Percentiles rank a stretch among this genome's conserved stretches.
Evolutionary conservation across 2,329 filamentous ascomycete species (phyloP).

Genomic region (Colletotrichum echinochloae): DNA sequence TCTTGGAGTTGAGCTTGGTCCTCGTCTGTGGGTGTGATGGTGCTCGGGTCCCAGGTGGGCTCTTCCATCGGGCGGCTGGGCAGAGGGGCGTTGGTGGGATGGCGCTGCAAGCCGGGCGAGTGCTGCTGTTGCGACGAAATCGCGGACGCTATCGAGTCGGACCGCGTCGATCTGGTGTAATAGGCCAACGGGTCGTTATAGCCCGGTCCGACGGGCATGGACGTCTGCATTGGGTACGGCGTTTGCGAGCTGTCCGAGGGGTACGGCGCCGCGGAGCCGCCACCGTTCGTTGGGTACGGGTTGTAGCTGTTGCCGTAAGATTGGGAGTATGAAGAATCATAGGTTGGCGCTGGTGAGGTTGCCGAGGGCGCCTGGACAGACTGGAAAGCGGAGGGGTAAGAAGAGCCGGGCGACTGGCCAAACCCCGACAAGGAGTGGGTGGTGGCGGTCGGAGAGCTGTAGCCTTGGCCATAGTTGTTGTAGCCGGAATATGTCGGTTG

Average conservation of each 20-base stretch:
- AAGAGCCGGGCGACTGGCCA: conserved; percentile 53
- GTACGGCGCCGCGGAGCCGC: conserved; percentile 53
- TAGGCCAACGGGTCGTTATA: conserved; percentile 64
- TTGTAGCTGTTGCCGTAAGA: conserved; percentile 46
- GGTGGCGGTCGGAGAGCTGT: conserved; percentile 53
- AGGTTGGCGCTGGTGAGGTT: conserved; percentile 47
- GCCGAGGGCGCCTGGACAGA: conserved; percentile 46
- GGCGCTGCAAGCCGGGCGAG: conserved; percentile 63
- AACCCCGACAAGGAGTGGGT: conserved; percentile 52
- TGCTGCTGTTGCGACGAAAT: conserved; percentile 58
- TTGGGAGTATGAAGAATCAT: conserved; percentile 50
- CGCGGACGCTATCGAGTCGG: conserved; percentile 63
- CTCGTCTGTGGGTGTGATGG: conserved; percentile 46
- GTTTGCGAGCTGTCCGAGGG: conserved; percentile 53
- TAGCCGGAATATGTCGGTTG: conserved; percentile 64
- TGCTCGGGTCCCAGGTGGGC: conserved; percentile 55
- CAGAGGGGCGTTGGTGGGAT: conserved; percentile 71
- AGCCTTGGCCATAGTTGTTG: conserved; percentile 57
- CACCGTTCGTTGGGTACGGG: conserved; percentile 55
- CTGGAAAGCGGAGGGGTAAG: conserved; percentile 44
- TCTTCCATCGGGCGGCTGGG: conserved; percentile 66
- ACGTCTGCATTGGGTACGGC: conserved; percentile 64
- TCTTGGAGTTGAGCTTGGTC: conserved; percentile 55
- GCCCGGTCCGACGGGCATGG: conserved; percentile 65
- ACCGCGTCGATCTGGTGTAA: conserved; percentile 58